Evolutionary conservation across 225 moss, liverwort and hornwort genomes (phyloP).

Genomic region (Climacium dendroides): DNA sequence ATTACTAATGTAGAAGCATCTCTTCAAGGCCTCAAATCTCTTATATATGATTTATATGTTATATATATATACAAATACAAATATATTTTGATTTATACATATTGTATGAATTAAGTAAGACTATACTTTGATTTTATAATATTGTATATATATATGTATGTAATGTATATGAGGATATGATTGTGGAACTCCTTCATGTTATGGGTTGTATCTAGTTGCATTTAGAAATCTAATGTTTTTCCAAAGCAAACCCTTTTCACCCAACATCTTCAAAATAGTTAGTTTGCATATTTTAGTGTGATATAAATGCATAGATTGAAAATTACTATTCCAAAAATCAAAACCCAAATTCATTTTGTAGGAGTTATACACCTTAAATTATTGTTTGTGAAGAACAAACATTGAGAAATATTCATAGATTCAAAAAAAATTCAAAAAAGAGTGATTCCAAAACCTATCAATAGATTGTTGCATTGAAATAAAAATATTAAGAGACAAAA

Average conservation of each 20-base stretch:
- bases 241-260: not conserved
- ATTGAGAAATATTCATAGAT: not conserved
- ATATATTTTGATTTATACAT: no score
- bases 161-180: no score
- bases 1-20: no score
- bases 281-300: not conserved
- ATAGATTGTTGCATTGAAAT: not conserved
- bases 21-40: no score
- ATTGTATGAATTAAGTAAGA: no score
- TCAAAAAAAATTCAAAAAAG: not conserved
- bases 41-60: no score
- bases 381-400: fast-evolving
- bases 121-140: no score
- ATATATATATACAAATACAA: no score
- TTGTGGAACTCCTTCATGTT: no score
- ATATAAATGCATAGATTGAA: not conserved
- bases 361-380: not conserved
- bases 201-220: no score
- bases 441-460: not conserved
- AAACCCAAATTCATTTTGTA: not conserved
- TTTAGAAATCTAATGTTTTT: no score
- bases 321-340: not conserved
- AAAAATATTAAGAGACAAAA: not conserved
- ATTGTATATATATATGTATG: no score
- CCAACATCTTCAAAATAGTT: not conserved